Conservation (phyloP, 129 eudicot genomes). For the Pittosporum tobira region DNA sequence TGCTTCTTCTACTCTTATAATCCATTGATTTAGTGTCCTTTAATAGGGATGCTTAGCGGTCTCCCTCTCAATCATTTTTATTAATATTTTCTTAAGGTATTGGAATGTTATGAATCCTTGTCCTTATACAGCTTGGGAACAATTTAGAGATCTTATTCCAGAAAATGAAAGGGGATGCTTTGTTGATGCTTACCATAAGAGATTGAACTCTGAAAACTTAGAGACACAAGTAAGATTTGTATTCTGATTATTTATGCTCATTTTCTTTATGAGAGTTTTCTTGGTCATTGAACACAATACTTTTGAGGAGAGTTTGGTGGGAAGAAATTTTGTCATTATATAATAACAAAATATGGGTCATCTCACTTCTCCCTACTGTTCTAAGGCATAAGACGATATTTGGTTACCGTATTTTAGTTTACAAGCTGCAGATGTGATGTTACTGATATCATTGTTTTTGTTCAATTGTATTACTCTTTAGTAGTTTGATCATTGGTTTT, state of each 20-base stretch:
- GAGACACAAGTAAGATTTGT: slow-evolving; percentile 59
- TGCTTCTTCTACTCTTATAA: slow-evolving; percentile 13
- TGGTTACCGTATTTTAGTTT: too few species aligned
- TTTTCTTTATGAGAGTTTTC: not conserved
- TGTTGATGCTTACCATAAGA: slow-evolving; percentile 79
- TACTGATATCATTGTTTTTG: too few species aligned
- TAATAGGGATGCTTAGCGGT: not conserved
- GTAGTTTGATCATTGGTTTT: too few species aligned
- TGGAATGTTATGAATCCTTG: slow-evolving; percentile 7
- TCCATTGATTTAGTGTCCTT: not conserved
- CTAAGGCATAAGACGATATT: too few species aligned
- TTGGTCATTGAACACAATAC: not conserved
- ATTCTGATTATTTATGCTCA: not conserved
- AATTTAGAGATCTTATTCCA: slow-evolving; percentile 93
- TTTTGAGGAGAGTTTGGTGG: too few species aligned
- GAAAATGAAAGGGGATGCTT: slow-evolving; percentile 83
- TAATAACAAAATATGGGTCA: too few species aligned
- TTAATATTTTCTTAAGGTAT: not conserved
- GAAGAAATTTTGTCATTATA: too few species aligned
- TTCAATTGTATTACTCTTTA: too few species aligned
- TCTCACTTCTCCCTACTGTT: too few species aligned
- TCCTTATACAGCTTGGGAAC: slow-evolving; percentile 73
- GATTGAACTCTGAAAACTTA: slow-evolving; percentile 71
- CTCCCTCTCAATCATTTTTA: not conserved
- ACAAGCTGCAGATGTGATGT: too few species aligned